Evolutionary conservation across 176 grass and related monocot genomes (phyloP).

Genomic region (Guadua angustifolia): DNA sequence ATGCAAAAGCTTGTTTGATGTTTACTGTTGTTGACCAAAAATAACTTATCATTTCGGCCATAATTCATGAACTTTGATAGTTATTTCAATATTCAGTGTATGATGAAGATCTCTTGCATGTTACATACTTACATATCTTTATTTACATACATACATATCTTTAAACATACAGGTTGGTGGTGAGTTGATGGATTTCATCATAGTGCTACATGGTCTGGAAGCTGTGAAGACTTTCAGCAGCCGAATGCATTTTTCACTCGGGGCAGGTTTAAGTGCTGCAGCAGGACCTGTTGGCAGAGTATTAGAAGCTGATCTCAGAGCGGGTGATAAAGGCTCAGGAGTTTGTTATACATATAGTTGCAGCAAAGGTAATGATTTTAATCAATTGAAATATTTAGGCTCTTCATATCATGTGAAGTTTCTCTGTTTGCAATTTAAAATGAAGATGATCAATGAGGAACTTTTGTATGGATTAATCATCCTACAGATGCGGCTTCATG

Average conservation of each 20-base stretch:
- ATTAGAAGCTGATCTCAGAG: constrained; percentile 83
- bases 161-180: constrained; percentile 63
- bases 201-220: constrained; percentile 74
- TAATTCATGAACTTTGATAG: not conserved
- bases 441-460: not conserved
- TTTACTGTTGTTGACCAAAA: not conserved
- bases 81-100: constrained; percentile 3
- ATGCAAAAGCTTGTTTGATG: not conserved
- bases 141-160: constrained; percentile 17
- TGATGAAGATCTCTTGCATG: not conserved
- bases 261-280: constrained; percentile 82
- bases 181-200: constrained; percentile 84
- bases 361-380: constrained; percentile 74
- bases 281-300: constrained; percentile 88
- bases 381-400: not conserved
- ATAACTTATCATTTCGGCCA: not conserved
- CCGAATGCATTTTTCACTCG: constrained; percentile 81
- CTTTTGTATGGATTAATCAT: not conserved
- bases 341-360: constrained; percentile 93
- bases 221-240: constrained; percentile 81
- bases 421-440: not conserved
- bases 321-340: constrained; percentile 75
- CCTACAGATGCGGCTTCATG: not conserved
- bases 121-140: constrained; percentile 10
- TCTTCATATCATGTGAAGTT: not conserved